Evolutionary conservation across 108 stramenopile genomes (phyloP).

Genomic region (Skeletonema potamos): DNA sequence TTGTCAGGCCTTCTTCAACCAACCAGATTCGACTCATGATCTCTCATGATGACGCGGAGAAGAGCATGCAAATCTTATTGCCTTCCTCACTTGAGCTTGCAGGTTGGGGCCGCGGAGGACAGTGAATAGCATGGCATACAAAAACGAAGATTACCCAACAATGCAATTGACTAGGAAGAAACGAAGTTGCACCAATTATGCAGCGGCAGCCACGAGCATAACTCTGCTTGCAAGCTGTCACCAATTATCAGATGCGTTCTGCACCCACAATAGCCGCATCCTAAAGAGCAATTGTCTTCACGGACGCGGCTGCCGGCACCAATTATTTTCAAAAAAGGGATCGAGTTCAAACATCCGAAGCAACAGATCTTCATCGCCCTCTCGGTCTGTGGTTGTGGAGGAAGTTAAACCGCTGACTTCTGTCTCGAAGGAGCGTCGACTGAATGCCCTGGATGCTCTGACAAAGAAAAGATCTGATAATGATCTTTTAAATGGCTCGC

Average conservation of each 20-base stretch:
- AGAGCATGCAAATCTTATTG: background rate
- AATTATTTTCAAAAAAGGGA: background rate
- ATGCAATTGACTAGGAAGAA: background rate
- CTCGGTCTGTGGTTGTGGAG: conserved; percentile 15
- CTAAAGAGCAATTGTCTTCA: background rate
- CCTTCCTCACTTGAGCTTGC: background rate
- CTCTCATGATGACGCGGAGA: too few relatives aligned
- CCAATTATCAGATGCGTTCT: background rate
- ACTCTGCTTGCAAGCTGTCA: background rate
- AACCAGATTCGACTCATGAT: background rate
- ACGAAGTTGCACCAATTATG: background rate
- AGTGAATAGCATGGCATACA: background rate
- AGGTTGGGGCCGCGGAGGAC: too few relatives aligned
- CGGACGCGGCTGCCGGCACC: background rate
- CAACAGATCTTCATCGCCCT: background rate
- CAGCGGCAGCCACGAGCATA: background rate
- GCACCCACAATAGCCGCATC: background rate
- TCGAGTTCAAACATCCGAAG: background rate
- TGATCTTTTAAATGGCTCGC: conserved; percentile 6
- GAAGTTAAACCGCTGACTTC: conserved; percentile 38
- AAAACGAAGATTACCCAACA: background rate
- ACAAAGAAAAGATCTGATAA: conserved; percentile 11
- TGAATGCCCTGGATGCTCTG: conserved; percentile 35
- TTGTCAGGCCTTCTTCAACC: background rate
- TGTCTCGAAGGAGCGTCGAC: conserved; percentile 32